Evolutionary conservation across 2,329 filamentous ascomycete genomes (phyloP), one percentile per base, ranked within the genome.

Genomic region (Pseudogymnoascus sp.): DNA sequence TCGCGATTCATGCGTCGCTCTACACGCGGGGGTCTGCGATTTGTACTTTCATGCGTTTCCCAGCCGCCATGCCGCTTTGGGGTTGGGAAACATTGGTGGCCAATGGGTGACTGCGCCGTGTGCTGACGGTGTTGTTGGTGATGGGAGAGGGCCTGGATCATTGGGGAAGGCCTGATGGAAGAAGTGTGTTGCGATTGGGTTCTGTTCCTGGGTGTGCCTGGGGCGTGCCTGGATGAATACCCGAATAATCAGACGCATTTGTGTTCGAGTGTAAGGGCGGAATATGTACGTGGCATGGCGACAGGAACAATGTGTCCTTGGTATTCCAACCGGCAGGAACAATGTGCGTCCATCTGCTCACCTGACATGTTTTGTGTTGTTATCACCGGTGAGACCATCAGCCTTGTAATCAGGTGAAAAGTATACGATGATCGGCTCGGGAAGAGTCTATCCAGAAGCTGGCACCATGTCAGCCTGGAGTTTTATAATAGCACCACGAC

Each of bases 21-120:
- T 11, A 16, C 45, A n/a, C 26, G 45, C n/a, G 7, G 26, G 43
- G 26, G 45, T 55, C 8, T 19, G 26, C 45, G 45, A 55, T 55
- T 31, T 55, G 45, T 55, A 55, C n/a, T 33, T 55, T 55, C 45
- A 55, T 55, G 45, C 45, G 45, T 55, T 55, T 55, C 26, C 16
- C 26, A 55, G 45, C 45, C 45, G 26, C 26, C 45, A 55, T 26
- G 26, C 45, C 45, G n/a, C 26, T 55, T 55, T 55, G 45, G 45
- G 45, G 26, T 5, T 33, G 26, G 14, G 26, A 55, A 55, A 31
- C 26, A 19, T 33, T 33, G 26, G 26, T 26, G n/a, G 23, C 45
- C 45, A 55, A 55, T 55, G 26, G 2, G n/a, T 6, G 45, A 31
- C 6, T 55, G 21, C 23, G 14, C 7, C n/a, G 12, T 19, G n/a